Evolutionary conservation across 2,329 filamentous ascomycete species (phyloP), one percentile per base, ranked within the genome.

Genomic region (Canariomyces notabilis): DNA sequence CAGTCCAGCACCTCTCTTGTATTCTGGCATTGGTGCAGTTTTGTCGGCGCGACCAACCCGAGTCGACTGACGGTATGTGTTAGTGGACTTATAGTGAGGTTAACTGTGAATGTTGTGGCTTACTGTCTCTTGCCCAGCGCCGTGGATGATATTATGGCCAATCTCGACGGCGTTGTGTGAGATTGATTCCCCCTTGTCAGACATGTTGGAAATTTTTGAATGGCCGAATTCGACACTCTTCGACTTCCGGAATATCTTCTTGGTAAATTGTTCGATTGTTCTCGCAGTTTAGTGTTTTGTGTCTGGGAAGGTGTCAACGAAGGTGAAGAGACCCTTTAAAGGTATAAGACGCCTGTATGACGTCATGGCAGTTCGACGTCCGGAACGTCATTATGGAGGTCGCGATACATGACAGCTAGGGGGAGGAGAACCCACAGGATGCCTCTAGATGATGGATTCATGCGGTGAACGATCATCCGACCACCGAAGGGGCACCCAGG

Each of bases 11-110:
- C 74, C 74, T 46, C 73, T 64, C 48, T 75, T 72, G 4, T 61
- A 51, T 58, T 75, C 67, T 7, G 74, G 74, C 37, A 74, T 54
- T 2, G 67, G 64, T 1, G 74, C 74, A 2, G 71, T 69, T 66
- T 76, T 77, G 61, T 74, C 66, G 12, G 73, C 71, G 45, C 72
- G 70, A 42, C 59, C 55, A 23, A 76, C 72, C 21, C 68, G 66
- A 44, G 57, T 67, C 31, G 36, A 38, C 48, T 49, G n/a, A 33
- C 21, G 16, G 6, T 11, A 2, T 18, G 20, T 46, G 22, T 29
- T 29, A 29, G 8, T 23, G 16, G 38, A 18, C 21, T 26, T 19
- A 43, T 44, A n/a, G 21, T 26, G n/a, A 23, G 43, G n/a, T 33
- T 22, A 22, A 19, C 23, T 21, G 14, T 43, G 6, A 37, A 14